Percentiles rank a stretch among this genome's conserved stretches.
Conservation (phyloP, 768 basidiomycete genomes). For the Phanerochaete carnosa region DNA sequence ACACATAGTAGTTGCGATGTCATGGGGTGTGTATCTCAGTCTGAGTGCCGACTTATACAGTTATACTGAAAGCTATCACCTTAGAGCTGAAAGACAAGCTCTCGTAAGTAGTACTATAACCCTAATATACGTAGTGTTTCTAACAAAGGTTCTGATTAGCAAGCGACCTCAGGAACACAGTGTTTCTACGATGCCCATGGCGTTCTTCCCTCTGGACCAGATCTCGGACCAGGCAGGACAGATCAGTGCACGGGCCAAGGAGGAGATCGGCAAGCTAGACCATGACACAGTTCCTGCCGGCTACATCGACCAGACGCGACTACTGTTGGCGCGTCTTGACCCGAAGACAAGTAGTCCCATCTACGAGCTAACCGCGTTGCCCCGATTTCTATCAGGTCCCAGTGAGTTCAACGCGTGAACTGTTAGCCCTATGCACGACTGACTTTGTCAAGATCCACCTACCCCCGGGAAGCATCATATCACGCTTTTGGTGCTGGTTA, state of each 20-base stretch:
- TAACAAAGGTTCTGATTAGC: too few species aligned
- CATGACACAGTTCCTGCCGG: conserved; percentile 10
- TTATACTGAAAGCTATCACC: not conserved
- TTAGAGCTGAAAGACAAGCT: conserved; percentile 11
- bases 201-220: conserved; percentile 1
- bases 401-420: not conserved
- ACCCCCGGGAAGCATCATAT: conserved; percentile 22
- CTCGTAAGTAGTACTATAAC: conserved; percentile 10
- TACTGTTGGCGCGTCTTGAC: conserved; percentile 20
- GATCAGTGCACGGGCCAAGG: not conserved
- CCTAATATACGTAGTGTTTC: too few species aligned
- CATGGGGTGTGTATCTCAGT: conserved; percentile 16
- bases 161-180: not conserved
- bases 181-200: conserved; percentile 4
- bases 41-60: not conserved
- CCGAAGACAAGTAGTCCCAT: conserved; percentile 14
- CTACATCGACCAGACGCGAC: conserved; percentile 20
- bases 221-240: conserved; percentile 2
- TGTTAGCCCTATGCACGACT: not conserved
- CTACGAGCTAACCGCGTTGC: conserved; percentile 18
- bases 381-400: not conserved
- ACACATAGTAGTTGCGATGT: conserved; percentile 25
- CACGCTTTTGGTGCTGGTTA: conserved; percentile 17
- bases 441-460: conserved; percentile 5
- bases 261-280: not conserved